A percentile compares a stretch with the other conserved stretches of the same genome.
phyloP scores from a whole-genome alignment of 306 rosid species.

The Quercus variabilis region DNA sequence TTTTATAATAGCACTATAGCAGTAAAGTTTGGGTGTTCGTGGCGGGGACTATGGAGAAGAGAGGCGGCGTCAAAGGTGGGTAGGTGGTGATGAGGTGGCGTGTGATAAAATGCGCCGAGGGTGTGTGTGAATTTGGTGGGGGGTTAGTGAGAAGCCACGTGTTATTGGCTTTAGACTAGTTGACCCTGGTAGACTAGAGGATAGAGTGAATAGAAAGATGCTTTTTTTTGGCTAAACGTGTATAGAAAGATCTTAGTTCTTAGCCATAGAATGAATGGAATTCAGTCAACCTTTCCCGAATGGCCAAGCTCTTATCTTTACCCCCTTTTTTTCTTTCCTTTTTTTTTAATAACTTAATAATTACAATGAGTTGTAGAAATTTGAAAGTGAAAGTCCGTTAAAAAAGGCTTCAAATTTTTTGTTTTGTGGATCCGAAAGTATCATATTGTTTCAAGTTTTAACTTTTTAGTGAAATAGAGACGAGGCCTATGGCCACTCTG shows the following conservation, averaged over 20 bases:
- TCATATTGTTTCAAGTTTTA: too few species aligned
- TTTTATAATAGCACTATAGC: neutral
- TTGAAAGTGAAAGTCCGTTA: too few species aligned
- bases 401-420: too few species aligned
- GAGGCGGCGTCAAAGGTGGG: slow-evolving; percentile 33
- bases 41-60: neutral
- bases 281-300: too few species aligned
- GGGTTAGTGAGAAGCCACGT: slow-evolving; percentile 41
- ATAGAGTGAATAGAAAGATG: neutral
- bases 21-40: neutral
- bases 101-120: slow-evolving; percentile 19
- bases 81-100: slow-evolving; percentile 18
- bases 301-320: too few species aligned
- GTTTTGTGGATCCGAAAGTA: too few species aligned
- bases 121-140: slow-evolving; percentile 5
- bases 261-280: neutral
- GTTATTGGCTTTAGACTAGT: slow-evolving; percentile 16
- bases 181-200: slow-evolving; percentile 23
- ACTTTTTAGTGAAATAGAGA: too few species aligned
- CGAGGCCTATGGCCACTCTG: too few species aligned
- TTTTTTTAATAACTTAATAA: too few species aligned
- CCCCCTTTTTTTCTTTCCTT: too few species aligned
- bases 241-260: neutral
- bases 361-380: too few species aligned
- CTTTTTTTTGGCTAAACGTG: too few species aligned